Evolutionary conservation across 2,329 filamentous ascomycete species (phyloP).

Genomic region (Zymoseptoria brevis): DNA sequence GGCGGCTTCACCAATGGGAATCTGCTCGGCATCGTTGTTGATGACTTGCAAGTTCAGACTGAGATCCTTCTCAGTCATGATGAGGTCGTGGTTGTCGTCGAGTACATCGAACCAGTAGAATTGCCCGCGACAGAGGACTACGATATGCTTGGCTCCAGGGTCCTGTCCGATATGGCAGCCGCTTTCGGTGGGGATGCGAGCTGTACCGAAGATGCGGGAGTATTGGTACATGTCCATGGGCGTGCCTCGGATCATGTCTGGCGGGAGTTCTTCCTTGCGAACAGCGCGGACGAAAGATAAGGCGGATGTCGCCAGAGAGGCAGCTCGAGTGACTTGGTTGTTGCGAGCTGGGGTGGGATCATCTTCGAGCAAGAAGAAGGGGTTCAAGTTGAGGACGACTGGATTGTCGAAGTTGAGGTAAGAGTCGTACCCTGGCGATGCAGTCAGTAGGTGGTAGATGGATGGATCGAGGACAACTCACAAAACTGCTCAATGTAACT

Average conservation of each 20-base stretch:
- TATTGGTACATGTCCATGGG: slow-evolving; percentile 98
- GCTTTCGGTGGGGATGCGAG: slow-evolving; percentile 84
- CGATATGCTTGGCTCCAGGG: slow-evolving; percentile 82
- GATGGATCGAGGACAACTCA: no score
- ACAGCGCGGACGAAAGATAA: slow-evolving; percentile 90
- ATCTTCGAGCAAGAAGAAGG: slow-evolving; percentile 95
- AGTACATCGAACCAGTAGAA: slow-evolving; percentile 99
- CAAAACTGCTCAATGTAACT: slow-evolving; percentile 99
- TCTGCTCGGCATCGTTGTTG: slow-evolving; percentile 80
- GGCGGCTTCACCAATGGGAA: slow-evolving; percentile 87
- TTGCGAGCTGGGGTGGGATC: slow-evolving; percentile 93
- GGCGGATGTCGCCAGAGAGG: slow-evolving; percentile 82
- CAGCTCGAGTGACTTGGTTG: slow-evolving; percentile 90
- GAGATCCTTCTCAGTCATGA: slow-evolving; percentile 95
- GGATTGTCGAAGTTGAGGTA: slow-evolving; percentile 97
- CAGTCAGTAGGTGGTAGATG: no score
- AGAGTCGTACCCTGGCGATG: slow-evolving; percentile 88
- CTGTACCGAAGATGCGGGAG: slow-evolving; percentile 88
- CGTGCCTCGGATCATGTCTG: slow-evolving; percentile 73
- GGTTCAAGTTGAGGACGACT: slow-evolving; percentile 93
- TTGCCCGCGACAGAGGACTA: slow-evolving; percentile 88
- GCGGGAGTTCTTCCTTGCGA: slow-evolving; percentile 81
- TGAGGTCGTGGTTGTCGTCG: slow-evolving; percentile 86
- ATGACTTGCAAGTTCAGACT: slow-evolving; percentile 87
- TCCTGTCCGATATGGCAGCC: slow-evolving; percentile 96